Base-by-base conservation (phyloP, 2,329 filamentous ascomycete genomes). In the Colletotrichum costaricense region DNA sequence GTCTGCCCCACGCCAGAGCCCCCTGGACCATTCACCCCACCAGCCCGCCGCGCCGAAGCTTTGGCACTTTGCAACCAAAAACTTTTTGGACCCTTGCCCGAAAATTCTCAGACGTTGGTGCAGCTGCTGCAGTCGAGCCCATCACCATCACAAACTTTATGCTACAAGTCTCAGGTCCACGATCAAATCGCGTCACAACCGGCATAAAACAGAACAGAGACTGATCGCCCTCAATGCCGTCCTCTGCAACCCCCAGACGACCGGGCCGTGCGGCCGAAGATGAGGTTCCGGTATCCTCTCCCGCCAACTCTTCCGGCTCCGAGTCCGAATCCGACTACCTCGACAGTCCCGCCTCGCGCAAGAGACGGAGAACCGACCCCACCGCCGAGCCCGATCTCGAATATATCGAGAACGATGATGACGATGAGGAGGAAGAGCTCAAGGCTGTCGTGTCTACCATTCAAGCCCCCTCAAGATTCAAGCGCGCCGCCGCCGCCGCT, bases 381-480 rank as follows among this genome's bases (percentile, higher is more conserved):
- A 71, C 76, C 19, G 63, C 42, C 52, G 49, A 69, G 9, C 76
- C 54, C 72, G 70, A 65, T 12, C 46, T 70, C 5, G 22, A 49
- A n/a, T 59, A 33, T 26, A 75, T 54, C 9, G 74, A 77, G n/a
- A 76, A 79, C 52, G 77, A 82, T 52, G 79, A 84, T 55, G 80
- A 81, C 3, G 80, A 80, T 2, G 78, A 80, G 42, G 42, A 49
- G 3, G 69, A 79, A 24, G 79, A 81, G n/a, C 49, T 84, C 11
- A 79, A 83, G 66, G 78, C 74, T 14, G 76, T 80, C 3, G 73
- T 86, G 1, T 82, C 85, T 14, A 84, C 85, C 12, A 85, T 89
- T 67, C 82, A 85, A 72, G 88, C 85, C 5, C 88, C 89, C 3
- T 90, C 89, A 5, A 85, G 89, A 70, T 83, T 91, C 72, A 85